Conservation (phyloP, 2,329 filamentous ascomycete species). For the Curvularia lunata region DNA sequence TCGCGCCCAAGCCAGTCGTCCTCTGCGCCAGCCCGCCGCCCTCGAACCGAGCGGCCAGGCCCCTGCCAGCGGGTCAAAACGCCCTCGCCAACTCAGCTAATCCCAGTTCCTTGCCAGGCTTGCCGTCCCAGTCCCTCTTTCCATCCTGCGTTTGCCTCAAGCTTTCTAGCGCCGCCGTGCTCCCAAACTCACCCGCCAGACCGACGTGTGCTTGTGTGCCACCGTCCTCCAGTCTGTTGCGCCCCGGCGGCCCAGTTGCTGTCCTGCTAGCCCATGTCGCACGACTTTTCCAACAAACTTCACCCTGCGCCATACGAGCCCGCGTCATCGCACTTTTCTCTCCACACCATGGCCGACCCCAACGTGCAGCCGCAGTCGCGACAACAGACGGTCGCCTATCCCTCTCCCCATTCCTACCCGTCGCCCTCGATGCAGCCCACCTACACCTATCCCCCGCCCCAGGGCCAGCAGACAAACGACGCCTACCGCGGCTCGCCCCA, state of each 20-base stretch:
- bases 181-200: constrained; percentile 19
- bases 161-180: constrained; percentile 24
- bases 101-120: constrained; percentile 27
- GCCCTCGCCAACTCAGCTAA: constrained; percentile 29
- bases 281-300: constrained; percentile 38
- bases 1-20: background rate
- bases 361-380: constrained; percentile 43
- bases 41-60: constrained; percentile 26
- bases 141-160: constrained; percentile 15
- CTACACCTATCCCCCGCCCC: constrained; percentile 57
- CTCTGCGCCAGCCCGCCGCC: constrained; percentile 19
- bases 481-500: constrained; percentile 56
- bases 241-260: constrained; percentile 30
- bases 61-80: constrained; percentile 28
- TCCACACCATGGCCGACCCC: constrained; percentile 44
- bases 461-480: constrained; percentile 47
- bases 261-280: constrained; percentile 42
- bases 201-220: background rate
- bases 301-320: constrained; percentile 41
- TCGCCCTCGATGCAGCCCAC: constrained; percentile 58
- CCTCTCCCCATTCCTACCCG: constrained; percentile 58
- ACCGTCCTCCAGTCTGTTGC: constrained; percentile 22
- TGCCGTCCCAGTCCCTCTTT: constrained; percentile 18
- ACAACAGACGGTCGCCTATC: constrained; percentile 47
- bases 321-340: constrained; percentile 42